A percentile compares a stretch with the other conserved stretches of the same genome.
Evolutionary conservation across 495 filamentous ascomycete species (phyloP).

Genomic region (Umbilicaria muhlenbergii): DNA sequence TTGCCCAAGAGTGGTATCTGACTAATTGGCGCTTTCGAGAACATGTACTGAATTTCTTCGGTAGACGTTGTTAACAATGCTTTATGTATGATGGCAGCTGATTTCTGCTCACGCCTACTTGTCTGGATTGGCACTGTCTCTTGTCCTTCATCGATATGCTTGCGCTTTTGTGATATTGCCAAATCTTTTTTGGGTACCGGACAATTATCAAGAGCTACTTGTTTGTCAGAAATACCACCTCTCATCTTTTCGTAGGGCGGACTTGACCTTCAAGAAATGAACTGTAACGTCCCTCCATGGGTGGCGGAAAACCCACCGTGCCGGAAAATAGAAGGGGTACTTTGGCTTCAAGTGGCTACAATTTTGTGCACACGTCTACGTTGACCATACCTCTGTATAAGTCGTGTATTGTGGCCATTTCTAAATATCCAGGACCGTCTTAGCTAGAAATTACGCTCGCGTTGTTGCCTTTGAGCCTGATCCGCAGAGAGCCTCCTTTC

Average conservation of each 20-base stretch:
- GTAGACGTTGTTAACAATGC: constrained; percentile 3
- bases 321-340: constrained; percentile 13
- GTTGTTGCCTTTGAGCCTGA: background rate
- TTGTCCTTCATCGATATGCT: no score
- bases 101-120: constrained; percentile 2
- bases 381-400: constrained; percentile 2
- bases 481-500: constrained; percentile 6
- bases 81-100: background rate
- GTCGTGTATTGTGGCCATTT: no score
- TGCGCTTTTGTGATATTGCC: no score
- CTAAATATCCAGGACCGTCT: no score
- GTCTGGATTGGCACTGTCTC: no score
- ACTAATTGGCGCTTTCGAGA: constrained; percentile 4
- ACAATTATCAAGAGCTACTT: no score
- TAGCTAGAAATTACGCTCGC: background rate
- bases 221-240: no score
- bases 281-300: no score
- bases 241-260: no score
- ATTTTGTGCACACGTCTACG: constrained; percentile 7
- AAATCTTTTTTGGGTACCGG: no score
- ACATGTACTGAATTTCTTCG: constrained; percentile 3
- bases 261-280: no score
- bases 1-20: constrained; percentile 3
- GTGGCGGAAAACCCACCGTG: constrained; percentile 6
- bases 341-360: constrained; percentile 8